These are phyloP conservation scores for Podospora pseudopauciseta DNA, from an alignment of 495 filamentous ascomycete species.

Conservation along the genomic window DNA sequence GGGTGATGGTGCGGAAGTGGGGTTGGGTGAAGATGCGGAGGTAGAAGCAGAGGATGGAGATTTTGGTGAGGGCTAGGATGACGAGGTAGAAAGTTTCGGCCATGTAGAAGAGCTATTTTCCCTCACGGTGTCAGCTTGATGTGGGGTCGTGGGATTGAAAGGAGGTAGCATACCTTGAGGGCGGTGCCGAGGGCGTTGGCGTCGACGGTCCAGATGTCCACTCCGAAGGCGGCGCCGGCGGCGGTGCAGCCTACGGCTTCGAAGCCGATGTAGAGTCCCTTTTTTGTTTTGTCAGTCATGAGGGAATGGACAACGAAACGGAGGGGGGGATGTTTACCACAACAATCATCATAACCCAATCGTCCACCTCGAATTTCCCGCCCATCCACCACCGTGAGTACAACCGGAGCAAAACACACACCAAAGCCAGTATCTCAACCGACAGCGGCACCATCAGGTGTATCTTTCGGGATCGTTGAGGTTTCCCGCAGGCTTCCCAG, in stretches of 20 bases:
- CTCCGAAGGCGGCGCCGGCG: slow-evolving; percentile 19
- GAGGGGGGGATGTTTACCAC: slow-evolving; percentile 3
- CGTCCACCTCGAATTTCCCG: slow-evolving; percentile 22
- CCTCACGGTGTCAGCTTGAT: slow-evolving; percentile 19
- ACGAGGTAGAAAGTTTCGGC: slow-evolving; percentile 39
- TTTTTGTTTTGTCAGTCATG: background rate
- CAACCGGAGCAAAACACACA: slow-evolving; percentile 21
- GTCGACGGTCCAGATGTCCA: slow-evolving; percentile 28
- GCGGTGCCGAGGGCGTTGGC: slow-evolving; percentile 9
- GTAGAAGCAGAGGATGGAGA: slow-evolving; percentile 52
- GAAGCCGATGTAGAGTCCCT: slow-evolving; percentile 19
- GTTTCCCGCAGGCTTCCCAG: slow-evolving; percentile 23
- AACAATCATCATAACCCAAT: slow-evolving; percentile 27
- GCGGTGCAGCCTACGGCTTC: slow-evolving; percentile 13
- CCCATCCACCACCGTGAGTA: slow-evolving; percentile 23
- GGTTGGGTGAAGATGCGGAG: slow-evolving; percentile 47
- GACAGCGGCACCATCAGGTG: slow-evolving; percentile 16
- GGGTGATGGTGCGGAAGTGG: slow-evolving; percentile 37
- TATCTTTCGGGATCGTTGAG: slow-evolving; percentile 17
- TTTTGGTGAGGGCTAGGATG: slow-evolving; percentile 43
- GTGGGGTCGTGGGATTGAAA: no score
- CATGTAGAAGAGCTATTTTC: slow-evolving; percentile 29
- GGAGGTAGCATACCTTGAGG: slow-evolving; percentile 17
- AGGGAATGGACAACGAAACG: background rate
- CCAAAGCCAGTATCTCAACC: slow-evolving; percentile 19